Conservation (phyloP, 1,139 yeast genomes). For the Tardiomyces digboiensis region DNA sequence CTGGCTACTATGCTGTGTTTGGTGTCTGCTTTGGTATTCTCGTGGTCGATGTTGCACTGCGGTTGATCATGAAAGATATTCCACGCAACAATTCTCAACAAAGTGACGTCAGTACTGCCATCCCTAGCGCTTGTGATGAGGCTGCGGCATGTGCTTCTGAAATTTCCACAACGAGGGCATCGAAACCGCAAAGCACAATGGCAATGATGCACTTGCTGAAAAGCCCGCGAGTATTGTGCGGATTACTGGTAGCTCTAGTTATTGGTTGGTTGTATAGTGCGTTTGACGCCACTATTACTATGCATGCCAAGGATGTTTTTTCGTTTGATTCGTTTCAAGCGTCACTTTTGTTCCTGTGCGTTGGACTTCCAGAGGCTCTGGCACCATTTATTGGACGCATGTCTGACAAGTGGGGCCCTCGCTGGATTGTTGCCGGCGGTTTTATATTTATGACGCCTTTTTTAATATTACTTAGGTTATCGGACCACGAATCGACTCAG, state of each 20-base stretch:
- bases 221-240: constrained; percentile 12
- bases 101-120: no score
- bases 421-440: constrained; percentile 19
- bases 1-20: no score
- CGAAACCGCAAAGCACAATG: constrained; percentile 23
- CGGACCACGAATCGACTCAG: constrained; percentile 16
- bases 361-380: constrained; percentile 24
- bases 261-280: constrained; percentile 16
- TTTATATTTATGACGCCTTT: constrained; percentile 17
- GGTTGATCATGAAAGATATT: no score
- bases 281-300: constrained; percentile 26
- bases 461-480: constrained; percentile 22
- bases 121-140: no score
- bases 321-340: constrained; percentile 22
- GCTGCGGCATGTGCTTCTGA: no score
- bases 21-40: no score
- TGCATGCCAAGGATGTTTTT: constrained; percentile 23
- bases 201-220: constrained; percentile 24
- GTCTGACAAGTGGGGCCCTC: constrained; percentile 24
- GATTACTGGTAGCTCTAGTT: not conserved
- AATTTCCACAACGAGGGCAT: no score
- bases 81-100: no score
- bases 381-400: constrained; percentile 25
- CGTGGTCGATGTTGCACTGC: no score
- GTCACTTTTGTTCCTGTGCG: constrained; percentile 25